Evolutionary conservation across 2,329 filamentous ascomycete species (phyloP).

Genomic region (Sporothrix curviconia): DNA sequence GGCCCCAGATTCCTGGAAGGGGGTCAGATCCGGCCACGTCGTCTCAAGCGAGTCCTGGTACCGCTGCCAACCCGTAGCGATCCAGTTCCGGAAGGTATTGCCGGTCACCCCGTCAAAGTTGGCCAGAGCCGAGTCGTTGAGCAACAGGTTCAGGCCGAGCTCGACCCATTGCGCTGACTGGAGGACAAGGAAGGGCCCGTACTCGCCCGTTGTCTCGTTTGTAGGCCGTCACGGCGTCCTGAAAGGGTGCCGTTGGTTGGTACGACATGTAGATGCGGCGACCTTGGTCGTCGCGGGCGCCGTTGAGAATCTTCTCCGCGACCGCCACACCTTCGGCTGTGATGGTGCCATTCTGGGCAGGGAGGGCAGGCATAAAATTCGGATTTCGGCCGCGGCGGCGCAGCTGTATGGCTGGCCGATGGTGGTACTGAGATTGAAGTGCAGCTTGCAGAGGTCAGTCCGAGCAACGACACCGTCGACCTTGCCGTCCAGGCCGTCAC

Average conservation of each 20-base stretch:
- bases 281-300: too few relatives aligned
- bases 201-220: too few relatives aligned
- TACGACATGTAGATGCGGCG: too few relatives aligned
- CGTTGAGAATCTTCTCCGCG: background rate
- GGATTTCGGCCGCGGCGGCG: too few relatives aligned
- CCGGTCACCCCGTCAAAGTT: conserved; percentile 42
- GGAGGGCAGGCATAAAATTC: too few relatives aligned
- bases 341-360: conserved; percentile 19
- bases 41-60: conserved; percentile 40
- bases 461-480: conserved; percentile 22
- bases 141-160: conserved; percentile 36
- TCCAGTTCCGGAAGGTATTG: conserved; percentile 44
- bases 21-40: conserved; percentile 41
- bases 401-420: conserved; percentile 37
- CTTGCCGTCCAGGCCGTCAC: conserved; percentile 21
- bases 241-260: too few relatives aligned
- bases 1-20: conserved; percentile 38
- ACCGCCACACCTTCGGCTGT: conserved; percentile 2
- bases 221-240: conserved; percentile 31
- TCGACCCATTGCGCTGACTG: too few relatives aligned
- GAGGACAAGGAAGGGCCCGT: background rate
- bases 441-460: conserved; percentile 34
- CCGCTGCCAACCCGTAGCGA: conserved; percentile 39
- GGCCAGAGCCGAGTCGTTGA: conserved; percentile 16
- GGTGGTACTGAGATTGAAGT: conserved; percentile 38